Base-by-base conservation (phyloP, 345 rosid species). In the Lepidium didymum region DNA sequence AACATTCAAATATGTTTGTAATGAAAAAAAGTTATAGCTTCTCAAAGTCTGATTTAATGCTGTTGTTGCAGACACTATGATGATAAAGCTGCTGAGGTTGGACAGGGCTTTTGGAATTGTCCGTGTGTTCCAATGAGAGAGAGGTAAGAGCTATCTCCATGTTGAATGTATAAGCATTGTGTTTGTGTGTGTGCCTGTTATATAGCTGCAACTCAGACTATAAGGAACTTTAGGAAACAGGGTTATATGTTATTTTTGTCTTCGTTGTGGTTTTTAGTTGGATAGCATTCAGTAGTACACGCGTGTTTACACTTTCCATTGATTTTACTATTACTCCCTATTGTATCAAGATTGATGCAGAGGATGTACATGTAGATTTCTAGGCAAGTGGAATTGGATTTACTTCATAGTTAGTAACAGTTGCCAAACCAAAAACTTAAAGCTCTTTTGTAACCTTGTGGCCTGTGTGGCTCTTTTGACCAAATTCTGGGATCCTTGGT, bases 61-160 rank as follows among this genome's bases (percentile, higher is more conserved):
- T 25, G 42, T 52, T 43, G 14, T 58, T 77, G 42, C 77, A 94
- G 99, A 86, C 97, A 94, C 77, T 94, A 91, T 64, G 99, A 94
- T 82, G 96, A 94, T 75, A 94, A 94, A 79, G 69, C 86, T 69
- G 95, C 93, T 51, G 99, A 94, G 78, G 97, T 33, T 44, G 83
- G 84, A 5, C 97, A 94, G 64, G 99, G 99, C 42, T 94, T 94
- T 77, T 94, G 97, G 97, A 91, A 94, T 71, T 94, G 96, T 67
- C 99, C 96, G 1, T 94, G 97, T 73, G 99, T 94, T 64, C 99
- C 99, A 12, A 94, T 94, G 97, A 87, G 99, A 80, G 99, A 94
- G 72, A 91, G 99, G 99, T 91, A 67, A 23, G 29, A 16, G 5
- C n/a, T 40, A 34, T 33, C 46, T 72, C 7, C 43, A 78, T 5